Conservation (phyloP, 1,284 basidiomycete species). For the Pyrrhoderma noxium region DNA sequence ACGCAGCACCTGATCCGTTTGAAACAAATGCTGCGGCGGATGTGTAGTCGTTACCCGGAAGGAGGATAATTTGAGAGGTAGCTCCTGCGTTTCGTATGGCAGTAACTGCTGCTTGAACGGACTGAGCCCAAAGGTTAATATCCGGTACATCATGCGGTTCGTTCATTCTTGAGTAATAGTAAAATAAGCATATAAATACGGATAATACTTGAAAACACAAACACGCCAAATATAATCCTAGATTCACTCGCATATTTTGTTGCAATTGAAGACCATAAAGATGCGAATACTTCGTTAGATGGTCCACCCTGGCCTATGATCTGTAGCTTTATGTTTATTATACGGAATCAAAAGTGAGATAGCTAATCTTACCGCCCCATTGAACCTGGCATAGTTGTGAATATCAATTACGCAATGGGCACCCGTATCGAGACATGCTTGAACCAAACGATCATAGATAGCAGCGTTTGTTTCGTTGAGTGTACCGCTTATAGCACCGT, state of each 20-base stretch:
- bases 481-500: no score
- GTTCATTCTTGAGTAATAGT: slow-evolving; percentile 20
- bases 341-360: no score
- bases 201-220: neutral
- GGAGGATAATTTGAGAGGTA: slow-evolving; percentile 38
- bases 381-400: slow-evolving; percentile 27
- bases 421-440: neutral
- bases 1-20: slow-evolving; percentile 40
- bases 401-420: slow-evolving; percentile 19
- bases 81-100: slow-evolving; percentile 25
- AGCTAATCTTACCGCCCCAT: no score
- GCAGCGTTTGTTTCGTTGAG: no score
- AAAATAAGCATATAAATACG: no score
- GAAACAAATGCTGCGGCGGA: slow-evolving; percentile 43
- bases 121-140: slow-evolving; percentile 15
- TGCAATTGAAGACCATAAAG: slow-evolving; percentile 30
- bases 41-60: slow-evolving; percentile 36
- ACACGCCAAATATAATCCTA: slow-evolving; percentile 25
- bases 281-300: slow-evolving; percentile 25
- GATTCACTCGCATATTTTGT: slow-evolving; percentile 26
- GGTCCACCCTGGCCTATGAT: slow-evolving; percentile 31
- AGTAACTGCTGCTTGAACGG: slow-evolving; percentile 20
- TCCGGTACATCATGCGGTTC: slow-evolving; percentile 20
- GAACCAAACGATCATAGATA: neutral
- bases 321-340: no score